Percentiles rank a stretch among this genome's conserved stretches.
phyloP scores from a whole-genome alignment of 2,329 filamentous ascomycete genomes.

The Teratosphaeria zuluensis region DNA sequence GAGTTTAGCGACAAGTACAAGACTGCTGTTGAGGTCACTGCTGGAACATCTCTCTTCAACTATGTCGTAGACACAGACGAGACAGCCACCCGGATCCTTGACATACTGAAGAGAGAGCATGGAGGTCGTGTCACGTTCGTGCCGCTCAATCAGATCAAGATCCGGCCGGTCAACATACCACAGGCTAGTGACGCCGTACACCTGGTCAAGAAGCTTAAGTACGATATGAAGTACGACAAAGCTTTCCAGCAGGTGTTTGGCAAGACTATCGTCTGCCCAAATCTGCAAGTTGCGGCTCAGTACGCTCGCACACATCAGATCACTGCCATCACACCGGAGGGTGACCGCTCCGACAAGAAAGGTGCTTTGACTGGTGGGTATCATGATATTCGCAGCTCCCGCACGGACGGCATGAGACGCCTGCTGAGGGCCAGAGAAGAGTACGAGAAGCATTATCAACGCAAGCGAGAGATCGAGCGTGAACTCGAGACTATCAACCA shows the following conservation, averaged over 20 bases:
- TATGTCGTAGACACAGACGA: slow-evolving; percentile 89
- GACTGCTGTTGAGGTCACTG: slow-evolving; percentile 83
- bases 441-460: slow-evolving; percentile 56
- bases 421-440: slow-evolving; percentile 66
- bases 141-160: slow-evolving; percentile 73
- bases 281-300: slow-evolving; percentile 74
- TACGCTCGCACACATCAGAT: slow-evolving; percentile 88
- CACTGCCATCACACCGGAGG: slow-evolving; percentile 87
- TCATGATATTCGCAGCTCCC: slow-evolving; percentile 75
- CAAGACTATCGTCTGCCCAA: slow-evolving; percentile 88
- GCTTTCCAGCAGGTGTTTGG: slow-evolving; percentile 95
- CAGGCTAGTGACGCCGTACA: slow-evolving; percentile 80
- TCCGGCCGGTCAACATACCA: slow-evolving; percentile 64
- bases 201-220: slow-evolving; percentile 75
- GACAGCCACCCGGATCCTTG: slow-evolving; percentile 72
- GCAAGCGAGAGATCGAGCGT: slow-evolving; percentile 55
- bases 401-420: slow-evolving; percentile 71
- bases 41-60: slow-evolving; percentile 86
- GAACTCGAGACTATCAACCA: slow-evolving; percentile 76
- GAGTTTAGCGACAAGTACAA: slow-evolving; percentile 77
- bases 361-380: slow-evolving; percentile 93
- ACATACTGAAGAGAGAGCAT: slow-evolving; percentile 66
- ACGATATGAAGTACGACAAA: slow-evolving; percentile 64
- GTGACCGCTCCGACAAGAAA: slow-evolving; percentile 88
- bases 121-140: slow-evolving; percentile 90